Evolutionary conservation across 371 early-diverging fungal genomes (phyloP).

Genomic region (Catenaria anguillulae): DNA sequence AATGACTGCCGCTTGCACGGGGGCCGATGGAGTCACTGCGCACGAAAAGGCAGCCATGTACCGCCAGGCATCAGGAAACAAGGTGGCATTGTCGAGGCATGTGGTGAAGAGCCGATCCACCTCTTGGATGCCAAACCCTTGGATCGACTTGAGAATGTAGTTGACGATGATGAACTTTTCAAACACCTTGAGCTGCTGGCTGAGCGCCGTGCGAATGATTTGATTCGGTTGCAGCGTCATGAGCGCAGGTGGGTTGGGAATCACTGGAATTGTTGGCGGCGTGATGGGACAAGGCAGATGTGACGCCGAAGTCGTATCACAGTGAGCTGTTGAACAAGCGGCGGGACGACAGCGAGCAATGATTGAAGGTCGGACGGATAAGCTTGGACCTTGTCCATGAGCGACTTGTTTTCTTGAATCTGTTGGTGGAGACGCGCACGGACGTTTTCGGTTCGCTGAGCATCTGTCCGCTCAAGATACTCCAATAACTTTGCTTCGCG

Average conservation of each 20-base stretch:
- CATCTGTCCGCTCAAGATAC: neutral
- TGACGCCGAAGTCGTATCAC: neutral
- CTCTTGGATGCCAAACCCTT: neutral
- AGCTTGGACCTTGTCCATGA: neutral
- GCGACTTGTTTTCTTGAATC: neutral
- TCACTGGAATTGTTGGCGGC: no score
- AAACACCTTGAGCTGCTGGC: neutral
- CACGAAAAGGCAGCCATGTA: neutral
- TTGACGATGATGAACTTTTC: neutral
- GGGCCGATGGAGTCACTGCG: neutral
- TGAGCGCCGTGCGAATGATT: neutral
- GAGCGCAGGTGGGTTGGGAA: no score
- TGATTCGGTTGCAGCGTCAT: neutral
- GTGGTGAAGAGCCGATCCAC: neutral
- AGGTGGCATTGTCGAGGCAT: neutral
- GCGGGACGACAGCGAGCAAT: neutral
- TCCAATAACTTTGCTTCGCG: neutral
- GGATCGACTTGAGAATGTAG: neutral
- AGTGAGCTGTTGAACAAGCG: neutral
- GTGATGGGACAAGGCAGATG: no score
- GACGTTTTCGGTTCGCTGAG: neutral
- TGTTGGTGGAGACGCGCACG: neutral
- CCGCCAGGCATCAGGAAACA: neutral
- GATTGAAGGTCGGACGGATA: neutral
- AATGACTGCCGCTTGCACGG: neutral